phyloP scores from a whole-genome alignment of 2,329 filamentous ascomycete species.

The Cucurbitaria berberidis region DNA sequence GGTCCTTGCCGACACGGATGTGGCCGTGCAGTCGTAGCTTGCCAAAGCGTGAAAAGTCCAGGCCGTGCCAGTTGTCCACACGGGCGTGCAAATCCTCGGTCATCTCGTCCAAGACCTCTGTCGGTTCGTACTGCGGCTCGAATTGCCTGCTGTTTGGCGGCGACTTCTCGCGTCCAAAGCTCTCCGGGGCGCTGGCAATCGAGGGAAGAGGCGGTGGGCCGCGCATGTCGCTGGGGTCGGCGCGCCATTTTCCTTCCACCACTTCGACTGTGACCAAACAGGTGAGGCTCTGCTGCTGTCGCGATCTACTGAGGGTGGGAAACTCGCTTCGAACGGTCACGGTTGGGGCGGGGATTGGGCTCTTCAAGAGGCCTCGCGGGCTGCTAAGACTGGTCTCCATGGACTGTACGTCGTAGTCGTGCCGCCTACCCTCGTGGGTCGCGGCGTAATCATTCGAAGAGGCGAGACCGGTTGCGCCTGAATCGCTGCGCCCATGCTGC shows the following conservation, averaged over 20 bases:
- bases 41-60: constrained; percentile 92
- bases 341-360: constrained; percentile 86
- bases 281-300: constrained; percentile 92
- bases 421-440: constrained; percentile 74
- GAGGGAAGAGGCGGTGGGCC: constrained; percentile 58
- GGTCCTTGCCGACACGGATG: constrained; percentile 93
- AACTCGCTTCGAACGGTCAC: constrained; percentile 98
- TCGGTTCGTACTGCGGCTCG: constrained; percentile 70
- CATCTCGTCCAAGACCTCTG: constrained; percentile 79
- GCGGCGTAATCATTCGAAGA: constrained; percentile 84
- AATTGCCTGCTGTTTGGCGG: constrained; percentile 58
- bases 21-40: constrained; percentile 89
- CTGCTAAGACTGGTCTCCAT: constrained; percentile 87
- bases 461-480: constrained; percentile 71
- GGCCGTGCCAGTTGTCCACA: constrained; percentile 98
- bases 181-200: constrained; percentile 55
- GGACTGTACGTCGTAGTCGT: constrained; percentile 94
- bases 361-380: constrained; percentile 73
- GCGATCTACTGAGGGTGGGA: constrained; percentile 87
- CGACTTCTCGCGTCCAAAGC: constrained; percentile 61
- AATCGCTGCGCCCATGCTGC: constrained; percentile 76
- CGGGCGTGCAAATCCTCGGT: constrained; percentile 82
- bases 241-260: constrained; percentile 87
- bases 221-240: constrained; percentile 79
- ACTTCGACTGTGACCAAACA: constrained; percentile 95